Conservation (phyloP, 106 monocot genomes). For the Platanthera zijinensis region DNA sequence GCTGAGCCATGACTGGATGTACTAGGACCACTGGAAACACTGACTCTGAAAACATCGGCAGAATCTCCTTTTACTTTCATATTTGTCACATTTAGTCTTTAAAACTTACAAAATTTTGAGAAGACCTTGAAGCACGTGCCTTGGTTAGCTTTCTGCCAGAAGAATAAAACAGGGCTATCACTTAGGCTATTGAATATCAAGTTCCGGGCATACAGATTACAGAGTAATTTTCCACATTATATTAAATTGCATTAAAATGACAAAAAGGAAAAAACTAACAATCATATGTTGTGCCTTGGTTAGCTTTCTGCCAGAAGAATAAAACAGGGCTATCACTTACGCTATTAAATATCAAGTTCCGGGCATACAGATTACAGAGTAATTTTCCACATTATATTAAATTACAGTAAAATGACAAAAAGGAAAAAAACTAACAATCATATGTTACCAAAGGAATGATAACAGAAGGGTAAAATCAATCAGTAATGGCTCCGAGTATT, state of each 20-base stretch:
- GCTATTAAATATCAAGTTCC: conserved; percentile 38
- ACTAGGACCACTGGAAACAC: conserved; percentile 72
- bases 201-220: not conserved
- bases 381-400: too few relatives aligned
- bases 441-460: too few relatives aligned
- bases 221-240: too few relatives aligned
- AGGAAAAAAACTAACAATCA: too few relatives aligned
- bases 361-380: too few relatives aligned
- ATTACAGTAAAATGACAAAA: too few relatives aligned
- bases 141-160: conserved; percentile 33
- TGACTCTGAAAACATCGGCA: conserved; percentile 60
- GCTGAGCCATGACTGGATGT: conserved; percentile 77
- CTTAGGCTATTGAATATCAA: conserved; percentile 46
- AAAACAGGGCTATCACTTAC: conserved; percentile 38
- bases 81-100: conserved; percentile 57
- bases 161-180: conserved; percentile 45
- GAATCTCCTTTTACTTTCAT: conserved; percentile 60
- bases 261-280: too few relatives aligned
- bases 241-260: too few relatives aligned
- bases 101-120: conserved; percentile 16
- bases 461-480: too few relatives aligned
- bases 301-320: conserved; percentile 41
- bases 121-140: conserved; percentile 14
- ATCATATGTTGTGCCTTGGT: conserved; percentile 3
- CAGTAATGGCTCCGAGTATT: too few relatives aligned